Conservation (phyloP, 352 stramenopile species). For the Pythium rhizo-oryzae region DNA sequence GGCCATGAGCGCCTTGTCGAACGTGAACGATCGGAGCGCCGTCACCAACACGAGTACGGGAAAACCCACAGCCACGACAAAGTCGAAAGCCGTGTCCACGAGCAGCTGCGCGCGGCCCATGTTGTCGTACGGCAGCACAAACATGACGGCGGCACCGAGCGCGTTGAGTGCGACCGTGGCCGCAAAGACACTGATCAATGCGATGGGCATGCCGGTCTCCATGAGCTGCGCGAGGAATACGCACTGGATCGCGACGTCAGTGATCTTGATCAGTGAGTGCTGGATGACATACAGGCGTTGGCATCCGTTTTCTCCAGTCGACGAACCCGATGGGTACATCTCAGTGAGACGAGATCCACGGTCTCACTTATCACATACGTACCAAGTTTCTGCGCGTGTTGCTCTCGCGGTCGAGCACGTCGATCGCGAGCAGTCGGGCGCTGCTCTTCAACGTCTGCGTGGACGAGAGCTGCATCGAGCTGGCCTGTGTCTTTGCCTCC, state of each 20-base stretch:
- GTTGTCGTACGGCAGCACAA: background rate
- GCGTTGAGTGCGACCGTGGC: slow-evolving; percentile 1
- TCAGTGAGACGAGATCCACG: too few species aligned
- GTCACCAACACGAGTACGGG: slow-evolving; percentile 35
- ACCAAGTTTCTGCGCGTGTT: background rate
- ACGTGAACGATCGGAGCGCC: slow-evolving; percentile 33
- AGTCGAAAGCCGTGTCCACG: slow-evolving; percentile 41
- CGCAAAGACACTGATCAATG: slow-evolving; percentile 16
- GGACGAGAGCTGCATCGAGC: too few species aligned
- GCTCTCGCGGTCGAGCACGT: background rate
- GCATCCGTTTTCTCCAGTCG: too few species aligned
- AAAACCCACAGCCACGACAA: slow-evolving; percentile 36
- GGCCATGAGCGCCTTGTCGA: slow-evolving; percentile 31
- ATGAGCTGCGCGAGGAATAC: slow-evolving; percentile 17
- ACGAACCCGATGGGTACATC: too few species aligned
- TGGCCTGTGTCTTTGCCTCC: background rate
- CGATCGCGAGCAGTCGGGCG: background rate
- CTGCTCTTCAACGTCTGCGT: slow-evolving; percentile 9
- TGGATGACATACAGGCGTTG: too few species aligned
- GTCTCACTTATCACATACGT: too few species aligned
- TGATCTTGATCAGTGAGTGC: slow-evolving; percentile 9
- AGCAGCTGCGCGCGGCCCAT: slow-evolving; percentile 20
- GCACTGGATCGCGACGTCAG: slow-evolving; percentile 21
- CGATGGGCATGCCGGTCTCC: slow-evolving; percentile 6
- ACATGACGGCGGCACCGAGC: background rate